These are phyloP conservation scores for Nemophila menziesii DNA, from an alignment of 257 asterid species.

Conservation along the genomic window DNA sequence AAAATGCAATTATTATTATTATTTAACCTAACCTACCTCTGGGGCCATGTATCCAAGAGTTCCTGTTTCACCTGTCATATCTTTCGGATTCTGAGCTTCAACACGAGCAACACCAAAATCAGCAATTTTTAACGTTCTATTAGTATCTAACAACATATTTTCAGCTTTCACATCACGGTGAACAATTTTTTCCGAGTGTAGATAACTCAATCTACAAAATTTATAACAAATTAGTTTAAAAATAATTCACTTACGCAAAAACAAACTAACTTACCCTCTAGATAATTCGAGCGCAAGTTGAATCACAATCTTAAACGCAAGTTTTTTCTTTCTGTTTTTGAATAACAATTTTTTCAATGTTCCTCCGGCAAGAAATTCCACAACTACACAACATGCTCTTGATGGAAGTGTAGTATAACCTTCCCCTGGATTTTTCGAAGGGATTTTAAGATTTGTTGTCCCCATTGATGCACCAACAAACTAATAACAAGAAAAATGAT, in stretches of 20 bases:
- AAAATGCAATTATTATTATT: background rate
- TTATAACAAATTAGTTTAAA: too few relatives aligned
- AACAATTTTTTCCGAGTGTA: conserved; percentile 14
- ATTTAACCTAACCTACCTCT: too few relatives aligned
- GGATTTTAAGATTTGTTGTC: conserved; percentile 10
- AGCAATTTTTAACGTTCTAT: conserved; percentile 10
- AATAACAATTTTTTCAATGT: conserved; percentile 3
- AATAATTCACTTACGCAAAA: background rate
- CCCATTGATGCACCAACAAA: conserved; percentile 17
- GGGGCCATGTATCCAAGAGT: conserved; percentile 17
- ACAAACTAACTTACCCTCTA: conserved; percentile 6
- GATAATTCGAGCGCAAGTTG: conserved; percentile 11
- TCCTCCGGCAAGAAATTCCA: conserved; percentile 14
- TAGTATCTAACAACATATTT: conserved; percentile 12
- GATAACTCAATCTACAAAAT: conserved; percentile 13
- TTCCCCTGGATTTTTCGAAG: conserved; percentile 7
- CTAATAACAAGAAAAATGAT: conserved; percentile 3
- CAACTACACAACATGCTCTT: conserved; percentile 13
- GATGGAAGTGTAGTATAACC: conserved; percentile 5
- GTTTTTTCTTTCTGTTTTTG: conserved; percentile 11
- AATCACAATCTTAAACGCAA: conserved; percentile 11
- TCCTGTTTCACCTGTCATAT: conserved; percentile 20
- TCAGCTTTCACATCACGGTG: conserved; percentile 17
- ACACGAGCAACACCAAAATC: conserved; percentile 18
- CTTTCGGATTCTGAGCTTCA: conserved; percentile 19